Evolutionary conservation across 805 yeast species (phyloP).

Genomic region (Saccharomycopsis sp.): DNA sequence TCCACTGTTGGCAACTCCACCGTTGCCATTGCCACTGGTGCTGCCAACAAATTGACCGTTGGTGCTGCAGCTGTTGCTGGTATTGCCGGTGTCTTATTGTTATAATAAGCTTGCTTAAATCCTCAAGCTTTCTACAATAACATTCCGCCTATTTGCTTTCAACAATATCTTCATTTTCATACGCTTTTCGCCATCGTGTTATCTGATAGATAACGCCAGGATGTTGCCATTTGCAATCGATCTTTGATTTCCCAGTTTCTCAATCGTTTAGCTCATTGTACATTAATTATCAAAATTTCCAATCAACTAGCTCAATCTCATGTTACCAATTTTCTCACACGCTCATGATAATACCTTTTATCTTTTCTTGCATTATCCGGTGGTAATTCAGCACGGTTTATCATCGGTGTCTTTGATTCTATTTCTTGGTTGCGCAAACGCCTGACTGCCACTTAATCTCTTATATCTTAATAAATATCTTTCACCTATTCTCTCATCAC

Average conservation of each 20-base stretch:
- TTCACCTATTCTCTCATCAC: background rate
- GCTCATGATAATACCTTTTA: background rate
- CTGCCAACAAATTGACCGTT: conserved; percentile 20
- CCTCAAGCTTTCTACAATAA: background rate
- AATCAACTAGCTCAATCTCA: background rate
- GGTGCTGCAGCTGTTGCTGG: conserved; percentile 27
- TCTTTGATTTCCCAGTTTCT: background rate
- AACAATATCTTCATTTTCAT: no score
- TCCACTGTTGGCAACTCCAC: conserved; percentile 6
- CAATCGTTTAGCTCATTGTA: background rate
- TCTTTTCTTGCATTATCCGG: background rate
- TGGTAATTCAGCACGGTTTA: background rate
- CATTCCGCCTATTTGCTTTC: background rate
- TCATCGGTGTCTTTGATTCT: background rate
- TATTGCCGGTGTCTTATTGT: conserved; percentile 27
- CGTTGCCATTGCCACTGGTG: conserved; percentile 14
- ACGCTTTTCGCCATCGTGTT: background rate
- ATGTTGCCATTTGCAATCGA: background rate
- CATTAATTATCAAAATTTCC: background rate
- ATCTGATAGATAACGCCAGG: background rate
- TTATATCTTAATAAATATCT: background rate
- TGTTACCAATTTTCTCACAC: background rate
- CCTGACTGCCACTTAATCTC: background rate
- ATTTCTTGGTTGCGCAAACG: background rate
- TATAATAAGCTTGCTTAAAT: conserved; percentile 15